Evolutionary conservation across 345 rosid genomes (phyloP).

Genomic region (Citrus mangshanensis): DNA sequence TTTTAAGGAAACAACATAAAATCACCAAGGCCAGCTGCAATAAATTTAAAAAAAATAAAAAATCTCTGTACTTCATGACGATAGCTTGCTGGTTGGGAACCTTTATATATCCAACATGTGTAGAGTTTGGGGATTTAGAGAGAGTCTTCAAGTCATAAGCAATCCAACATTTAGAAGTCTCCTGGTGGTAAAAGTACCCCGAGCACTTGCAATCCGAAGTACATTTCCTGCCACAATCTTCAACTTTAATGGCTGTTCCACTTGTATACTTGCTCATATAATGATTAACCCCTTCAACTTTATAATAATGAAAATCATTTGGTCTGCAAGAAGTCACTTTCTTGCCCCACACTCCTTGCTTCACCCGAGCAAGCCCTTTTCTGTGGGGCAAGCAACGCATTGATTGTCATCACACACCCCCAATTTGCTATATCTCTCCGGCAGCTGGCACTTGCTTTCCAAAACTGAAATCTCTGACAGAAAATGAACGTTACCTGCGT

Average conservation of each 20-base stretch:
- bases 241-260: slow-evolving; percentile 31
- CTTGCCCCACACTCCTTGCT: slow-evolving; percentile 33
- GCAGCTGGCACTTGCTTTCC: background rate
- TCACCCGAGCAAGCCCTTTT: slow-evolving; percentile 31
- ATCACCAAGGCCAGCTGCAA: no score
- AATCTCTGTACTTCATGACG: no score
- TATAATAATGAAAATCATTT: slow-evolving; percentile 16
- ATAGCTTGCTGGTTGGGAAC: background rate
- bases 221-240: slow-evolving; percentile 25
- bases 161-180: slow-evolving; percentile 20
- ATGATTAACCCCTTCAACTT: slow-evolving; percentile 30
- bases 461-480: background rate
- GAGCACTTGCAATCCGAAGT: slow-evolving; percentile 16
- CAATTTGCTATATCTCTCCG: background rate
- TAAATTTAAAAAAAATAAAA: no score
- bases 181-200: slow-evolving; percentile 17
- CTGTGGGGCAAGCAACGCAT: slow-evolving; percentile 1
- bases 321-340: slow-evolving; percentile 7
- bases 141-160: slow-evolving; percentile 19
- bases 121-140: slow-evolving; percentile 11
- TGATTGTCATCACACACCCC: slow-evolving; percentile 16
- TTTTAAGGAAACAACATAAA: no score
- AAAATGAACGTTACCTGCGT: slow-evolving; percentile 43
- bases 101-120: slow-evolving; percentile 25
- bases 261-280: slow-evolving; percentile 36